Base-by-base conservation (phyloP, 1,284 basidiomycete species). In the Marasmius oreades region DNA sequence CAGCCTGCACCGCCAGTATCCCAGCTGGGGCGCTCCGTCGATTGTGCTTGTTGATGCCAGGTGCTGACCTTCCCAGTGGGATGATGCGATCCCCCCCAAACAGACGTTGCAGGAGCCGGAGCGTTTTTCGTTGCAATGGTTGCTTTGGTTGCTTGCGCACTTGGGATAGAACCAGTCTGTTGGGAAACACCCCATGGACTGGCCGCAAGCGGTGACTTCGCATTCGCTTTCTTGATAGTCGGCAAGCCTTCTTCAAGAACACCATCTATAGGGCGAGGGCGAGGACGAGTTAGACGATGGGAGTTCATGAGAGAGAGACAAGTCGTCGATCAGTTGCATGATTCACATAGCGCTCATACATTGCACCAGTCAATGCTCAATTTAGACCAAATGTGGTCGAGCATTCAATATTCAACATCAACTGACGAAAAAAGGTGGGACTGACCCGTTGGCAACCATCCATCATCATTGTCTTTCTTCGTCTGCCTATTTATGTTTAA, bases 401-500 rank as follows among this genome's bases (percentile, higher is more conserved):
- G 45, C 43, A n/a, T 22, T 31, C 33, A 46, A 42, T 14, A 51
- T 28, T 26, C 52, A 58, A 11, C 33, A 54, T 39, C 53, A 52
- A 52, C 42, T 55, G 53, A 51, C 56, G 28, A 45, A 54, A 56
- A 22, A 43, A 54, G 47, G 55, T 22, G 53, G 39, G 22, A 60
- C 55, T 57, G 51, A 57, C 51, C 55, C 24, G 54, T 55, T 36
- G 54, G 56, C 52, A 55, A 55, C 56, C 57, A 20, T 50, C 56
- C 59, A 8, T 42, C 58, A 34, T 62, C 58, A 18, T 57, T 57
- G 18, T 56, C 59, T 33, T 51, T 47, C 28, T 48, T 55, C 18
- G 52, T 55, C 12, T 45, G 51, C 22, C 59, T 26, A 16, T 12
- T 12, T 3, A 33, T n/a, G 14, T 26, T 16, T 11, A 28, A 31